A percentile compares a stretch with the other conserved stretches of the same genome.
These are phyloP conservation scores for Trichoderma sp. DNA, from an alignment of 2,329 filamentous ascomycete species.

Conservation along the genomic window DNA sequence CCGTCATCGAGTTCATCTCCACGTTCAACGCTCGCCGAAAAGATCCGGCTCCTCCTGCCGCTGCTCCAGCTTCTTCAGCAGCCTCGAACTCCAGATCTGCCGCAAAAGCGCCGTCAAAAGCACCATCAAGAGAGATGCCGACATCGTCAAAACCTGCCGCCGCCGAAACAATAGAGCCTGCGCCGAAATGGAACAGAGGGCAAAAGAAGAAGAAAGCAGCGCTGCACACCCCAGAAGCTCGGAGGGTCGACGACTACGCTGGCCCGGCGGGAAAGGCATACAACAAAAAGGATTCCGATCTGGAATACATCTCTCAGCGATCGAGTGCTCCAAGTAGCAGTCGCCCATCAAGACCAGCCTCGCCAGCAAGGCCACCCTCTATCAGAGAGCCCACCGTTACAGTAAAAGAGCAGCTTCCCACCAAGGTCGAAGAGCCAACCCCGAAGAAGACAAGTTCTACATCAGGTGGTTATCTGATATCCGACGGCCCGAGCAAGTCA, in stretches of 20 bases:
- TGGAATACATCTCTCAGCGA: constrained; percentile 69
- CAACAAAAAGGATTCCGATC: constrained; percentile 68
- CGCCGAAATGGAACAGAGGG: constrained; percentile 53
- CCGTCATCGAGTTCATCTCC: constrained; percentile 74
- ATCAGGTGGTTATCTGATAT: constrained; percentile 79
- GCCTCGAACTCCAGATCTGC: neutral
- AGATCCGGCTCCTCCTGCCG: constrained; percentile 42
- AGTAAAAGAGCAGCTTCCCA: constrained; percentile 36
- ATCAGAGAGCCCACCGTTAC: constrained; percentile 38
- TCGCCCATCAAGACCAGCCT: constrained; percentile 44
- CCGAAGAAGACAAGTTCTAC: constrained; percentile 60
- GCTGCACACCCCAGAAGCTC: constrained; percentile 65
- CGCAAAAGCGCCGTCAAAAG: neutral
- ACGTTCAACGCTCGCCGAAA: constrained; percentile 73
- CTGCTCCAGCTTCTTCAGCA: constrained; percentile 29
- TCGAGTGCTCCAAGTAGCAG: constrained; percentile 46
- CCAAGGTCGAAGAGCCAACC: constrained; percentile 31
- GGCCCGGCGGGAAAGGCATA: constrained; percentile 71
- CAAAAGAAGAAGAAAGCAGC: constrained; percentile 60
- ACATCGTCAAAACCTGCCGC: constrained; percentile 33
- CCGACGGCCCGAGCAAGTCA: constrained; percentile 62
- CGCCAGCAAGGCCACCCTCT: constrained; percentile 36
- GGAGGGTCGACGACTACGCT: constrained; percentile 61
- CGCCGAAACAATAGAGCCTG: constrained; percentile 43
- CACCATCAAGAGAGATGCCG: constrained; percentile 19